Base-by-base conservation (phyloP, 1,139 yeast species). In the Protomyces inundatus region DNA sequence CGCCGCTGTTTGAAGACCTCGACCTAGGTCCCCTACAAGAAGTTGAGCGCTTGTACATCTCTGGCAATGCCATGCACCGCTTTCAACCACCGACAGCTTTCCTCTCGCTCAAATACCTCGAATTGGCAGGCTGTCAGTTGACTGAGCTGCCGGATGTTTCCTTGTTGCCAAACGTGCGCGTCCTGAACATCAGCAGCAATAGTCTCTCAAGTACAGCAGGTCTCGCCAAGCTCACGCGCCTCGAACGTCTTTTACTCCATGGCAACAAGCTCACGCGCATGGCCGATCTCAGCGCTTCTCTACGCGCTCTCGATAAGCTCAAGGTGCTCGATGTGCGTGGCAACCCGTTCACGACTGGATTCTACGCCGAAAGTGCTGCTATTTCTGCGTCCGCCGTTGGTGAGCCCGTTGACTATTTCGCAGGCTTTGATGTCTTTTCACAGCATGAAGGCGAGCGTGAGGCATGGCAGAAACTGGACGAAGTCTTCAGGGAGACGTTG, bases 171-270 rank as follows among this genome's bases (percentile, higher is more conserved):
- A 75, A 75, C 63, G 64, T 75, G 35, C 71, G 77, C 6, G 75
- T 73, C 35, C 68, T 75, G 33, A 73, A 75, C 61, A 66, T 75
- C 42, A 70, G 75, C n/a, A 70, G 73, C 67, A 75, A 75, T 66
- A 64, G 68, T 61, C 57, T 75, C 2, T 40, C 64, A 10, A 72
- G 70, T 54, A 62, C 75, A 6, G 46, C 67, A 2, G 71, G 74
- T 10, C 64, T 75, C 39, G 65, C 66, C 52, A 69, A 68, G 16
- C 71, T 75, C 14, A 72, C 72, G 12, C 69, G 71, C 61, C 70
- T 75, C 56, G 68, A 70, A 16, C 69, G 72, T 14, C 64, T 75
- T 37, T 73, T 70, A 63, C 60, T 74, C 42, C 69, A 69, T 51
- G 71, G 71, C 32, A 75, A 75, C 63, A 68, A 68, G 34, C 62